Conservation (phyloP, 495 filamentous ascomycete genomes). For the Penicillium psychrofluorescens region DNA sequence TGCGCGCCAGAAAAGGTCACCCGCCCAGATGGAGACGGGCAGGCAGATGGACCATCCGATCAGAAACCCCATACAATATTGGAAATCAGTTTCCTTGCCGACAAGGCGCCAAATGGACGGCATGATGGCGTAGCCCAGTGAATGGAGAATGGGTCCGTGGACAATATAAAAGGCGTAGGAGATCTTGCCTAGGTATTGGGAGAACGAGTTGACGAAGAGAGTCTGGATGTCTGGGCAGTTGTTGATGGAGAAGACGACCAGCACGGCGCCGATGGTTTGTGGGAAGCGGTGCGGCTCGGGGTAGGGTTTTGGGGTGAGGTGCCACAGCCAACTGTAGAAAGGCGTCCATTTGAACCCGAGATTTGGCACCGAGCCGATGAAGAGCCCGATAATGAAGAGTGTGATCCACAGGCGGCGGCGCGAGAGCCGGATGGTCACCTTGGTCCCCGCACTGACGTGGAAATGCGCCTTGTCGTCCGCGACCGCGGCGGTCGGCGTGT, state of each 20-base stretch:
- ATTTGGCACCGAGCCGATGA: slow-evolving; percentile 37
- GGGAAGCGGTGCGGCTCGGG: slow-evolving; percentile 37
- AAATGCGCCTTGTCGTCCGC: slow-evolving; percentile 15
- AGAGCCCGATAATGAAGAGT: slow-evolving; percentile 34
- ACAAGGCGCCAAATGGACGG: slow-evolving; percentile 46
- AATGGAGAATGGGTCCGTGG: slow-evolving; percentile 51
- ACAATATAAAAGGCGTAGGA: slow-evolving; percentile 60
- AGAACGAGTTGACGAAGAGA: slow-evolving; percentile 47
- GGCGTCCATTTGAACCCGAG: slow-evolving; percentile 38
- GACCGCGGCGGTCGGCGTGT: neutral
- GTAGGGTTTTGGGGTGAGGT: slow-evolving; percentile 34
- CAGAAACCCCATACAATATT: slow-evolving; percentile 45
- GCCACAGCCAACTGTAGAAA: slow-evolving; percentile 36
- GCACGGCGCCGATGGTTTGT: slow-evolving; percentile 44
- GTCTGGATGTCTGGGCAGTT: slow-evolving; percentile 45
- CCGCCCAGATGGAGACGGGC: slow-evolving; percentile 48
- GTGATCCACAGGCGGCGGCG: slow-evolving; percentile 49
- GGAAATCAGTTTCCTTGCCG: slow-evolving; percentile 44
- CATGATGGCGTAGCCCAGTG: slow-evolving; percentile 42
- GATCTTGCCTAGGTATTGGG: slow-evolving; percentile 57
- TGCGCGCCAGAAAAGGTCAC: slow-evolving; percentile 51
- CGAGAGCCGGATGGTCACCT: slow-evolving; percentile 31
- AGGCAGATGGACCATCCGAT: slow-evolving; percentile 42
- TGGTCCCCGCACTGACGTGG: slow-evolving; percentile 11
- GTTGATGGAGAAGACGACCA: slow-evolving; percentile 49